Percentiles rank a stretch among this genome's conserved stretches.
Evolutionary conservation across 1,139 yeast species (phyloP).

Genomic region (Saccharomycopsis phalli): DNA sequence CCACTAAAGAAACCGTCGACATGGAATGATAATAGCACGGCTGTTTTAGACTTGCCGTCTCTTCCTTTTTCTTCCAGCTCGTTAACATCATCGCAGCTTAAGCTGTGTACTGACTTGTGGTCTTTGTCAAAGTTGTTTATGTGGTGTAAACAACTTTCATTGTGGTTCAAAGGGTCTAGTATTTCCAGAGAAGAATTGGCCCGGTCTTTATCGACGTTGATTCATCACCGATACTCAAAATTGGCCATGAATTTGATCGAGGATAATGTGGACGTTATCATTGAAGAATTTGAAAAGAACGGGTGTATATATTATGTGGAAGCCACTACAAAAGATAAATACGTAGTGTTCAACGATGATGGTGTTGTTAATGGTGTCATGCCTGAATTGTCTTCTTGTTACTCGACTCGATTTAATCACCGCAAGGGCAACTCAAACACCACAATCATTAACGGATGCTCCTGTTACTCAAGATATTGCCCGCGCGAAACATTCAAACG

Average conservation of each 20-base stretch:
- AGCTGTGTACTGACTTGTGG: conserved; percentile 44
- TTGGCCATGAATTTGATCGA: conserved; percentile 20
- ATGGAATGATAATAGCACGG: conserved; percentile 17
- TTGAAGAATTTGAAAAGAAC: conserved; percentile 23
- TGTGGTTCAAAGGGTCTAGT: conserved; percentile 32
- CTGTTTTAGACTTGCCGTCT: conserved; percentile 40
- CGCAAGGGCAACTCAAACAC: conserved; percentile 12
- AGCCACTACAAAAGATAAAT: conserved; percentile 23
- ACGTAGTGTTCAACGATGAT: conserved; percentile 13
- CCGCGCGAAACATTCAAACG: conserved; percentile 14
- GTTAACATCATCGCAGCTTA: conserved; percentile 41
- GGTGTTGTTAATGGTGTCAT: conserved; percentile 16
- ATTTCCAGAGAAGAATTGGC: conserved; percentile 44
- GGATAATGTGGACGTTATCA: conserved; percentile 22
- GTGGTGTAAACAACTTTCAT: conserved; percentile 35
- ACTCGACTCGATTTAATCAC: conserved; percentile 15
- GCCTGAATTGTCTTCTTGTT: conserved; percentile 18
- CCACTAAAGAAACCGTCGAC: conserved; percentile 2
- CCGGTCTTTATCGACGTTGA: conserved; percentile 42
- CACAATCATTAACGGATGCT: conserved; percentile 2
- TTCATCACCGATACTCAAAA: conserved; percentile 32
- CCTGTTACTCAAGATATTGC: conserved; percentile 15
- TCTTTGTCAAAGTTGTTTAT: conserved; percentile 41
- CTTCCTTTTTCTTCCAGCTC: conserved; percentile 48
- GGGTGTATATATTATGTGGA: conserved; percentile 10